Percentiles rank a stretch among this genome's conserved stretches.
These are phyloP conservation scores for Articulospora tetracladia DNA, from an alignment of 495 filamentous ascomycete genomes.

Conservation along the genomic window DNA sequence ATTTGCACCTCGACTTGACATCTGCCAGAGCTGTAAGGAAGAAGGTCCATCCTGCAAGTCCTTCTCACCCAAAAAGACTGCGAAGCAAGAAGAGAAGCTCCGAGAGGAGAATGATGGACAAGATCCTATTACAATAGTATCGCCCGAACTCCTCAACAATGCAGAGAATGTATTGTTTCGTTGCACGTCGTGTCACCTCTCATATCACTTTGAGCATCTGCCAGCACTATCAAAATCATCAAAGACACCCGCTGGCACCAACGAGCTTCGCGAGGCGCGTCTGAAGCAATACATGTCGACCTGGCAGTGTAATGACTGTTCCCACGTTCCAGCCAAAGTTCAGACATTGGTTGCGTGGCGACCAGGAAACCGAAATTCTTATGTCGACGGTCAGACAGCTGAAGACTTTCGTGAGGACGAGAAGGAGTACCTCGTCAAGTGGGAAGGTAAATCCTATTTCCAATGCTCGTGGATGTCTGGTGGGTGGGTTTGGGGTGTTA, in stretches of 20 bases:
- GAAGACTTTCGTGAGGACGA: slow-evolving; percentile 57
- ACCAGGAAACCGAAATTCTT: slow-evolving; percentile 49
- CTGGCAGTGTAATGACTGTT: slow-evolving; percentile 78
- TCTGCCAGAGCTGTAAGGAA: slow-evolving; percentile 64
- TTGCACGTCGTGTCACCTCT: slow-evolving; percentile 72
- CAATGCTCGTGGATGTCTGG: slow-evolving; percentile 82
- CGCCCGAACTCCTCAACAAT: slow-evolving; percentile 66
- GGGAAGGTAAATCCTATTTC: slow-evolving; percentile 73
- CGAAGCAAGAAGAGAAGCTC: slow-evolving; percentile 77
- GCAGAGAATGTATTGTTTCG: slow-evolving; percentile 73
- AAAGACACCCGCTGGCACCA: slow-evolving; percentile 33
- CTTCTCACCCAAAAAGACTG: slow-evolving; percentile 63
- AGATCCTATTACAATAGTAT: slow-evolving; percentile 67
- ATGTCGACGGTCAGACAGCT: slow-evolving; percentile 40
- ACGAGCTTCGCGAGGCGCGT: slow-evolving; percentile 41
- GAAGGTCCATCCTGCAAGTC: slow-evolving; percentile 59
- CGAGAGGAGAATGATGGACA: slow-evolving; percentile 70
- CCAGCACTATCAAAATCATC: slow-evolving; percentile 38
- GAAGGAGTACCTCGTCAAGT: slow-evolving; percentile 90
- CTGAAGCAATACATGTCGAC: slow-evolving; percentile 58
- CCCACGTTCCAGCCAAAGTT: slow-evolving; percentile 45
- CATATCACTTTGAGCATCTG: slow-evolving; percentile 79
- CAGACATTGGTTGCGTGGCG: slow-evolving; percentile 83
- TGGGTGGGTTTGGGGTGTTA: slow-evolving; percentile 83
- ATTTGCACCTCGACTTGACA: slow-evolving; percentile 61